phyloP scores from a whole-genome alignment of 129 eudicot genomes.

The Daucus carota region DH1_v3.0 NC_030388.2:4007501-4008000 shows the following conservation, averaged over 20 bases:
- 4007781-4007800: no score
- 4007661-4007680: no score
- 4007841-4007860: background rate
- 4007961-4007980: background rate
- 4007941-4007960: background rate
- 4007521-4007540: background rate
- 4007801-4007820: background rate
- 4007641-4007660: no score
- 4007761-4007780: no score
- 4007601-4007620: background rate
- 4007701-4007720: no score
- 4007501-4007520: background rate
- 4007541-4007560: background rate
- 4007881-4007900: background rate
- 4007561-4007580: background rate
- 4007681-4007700: no score
- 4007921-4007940: background rate
- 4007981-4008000: background rate
- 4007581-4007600: background rate
- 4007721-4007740: no score
- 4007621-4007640: no score
- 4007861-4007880: background rate
- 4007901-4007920: background rate
- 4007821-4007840: background rate
- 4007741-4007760: no score